A percentile compares a stretch with the other conserved stretches of the same genome.
Evolutionary conservation across 2,329 filamentous ascomycete genomes (phyloP).

Genomic region (Plenodomus biglobosus): DNA sequence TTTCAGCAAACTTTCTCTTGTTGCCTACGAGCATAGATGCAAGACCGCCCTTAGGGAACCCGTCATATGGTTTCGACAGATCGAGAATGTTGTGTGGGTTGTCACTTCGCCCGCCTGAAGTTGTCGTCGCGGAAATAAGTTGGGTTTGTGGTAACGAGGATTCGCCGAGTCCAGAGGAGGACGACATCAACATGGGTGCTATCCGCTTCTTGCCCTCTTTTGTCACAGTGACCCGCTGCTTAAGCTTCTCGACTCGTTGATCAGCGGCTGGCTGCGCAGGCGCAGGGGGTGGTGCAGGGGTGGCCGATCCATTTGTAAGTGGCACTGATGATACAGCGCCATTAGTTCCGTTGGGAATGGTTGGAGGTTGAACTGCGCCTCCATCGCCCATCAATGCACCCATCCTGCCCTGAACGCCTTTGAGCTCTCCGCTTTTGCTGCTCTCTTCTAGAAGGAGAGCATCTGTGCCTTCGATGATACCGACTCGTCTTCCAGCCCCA

Average conservation of each 20-base stretch:
- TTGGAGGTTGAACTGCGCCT: conserved; percentile 48
- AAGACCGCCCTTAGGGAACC: conserved; percentile 85
- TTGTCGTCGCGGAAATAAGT: conserved; percentile 73
- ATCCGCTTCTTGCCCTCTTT: conserved; percentile 98
- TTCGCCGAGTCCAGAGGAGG: conserved; percentile 81
- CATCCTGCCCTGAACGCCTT: conserved; percentile 91
- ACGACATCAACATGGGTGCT: conserved; percentile 80
- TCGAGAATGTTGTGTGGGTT: conserved; percentile 82
- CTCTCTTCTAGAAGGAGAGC: conserved; percentile 83
- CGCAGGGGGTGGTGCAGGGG: conserved; percentile 31
- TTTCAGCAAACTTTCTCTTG: conserved; percentile 76
- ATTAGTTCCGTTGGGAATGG: conserved; percentile 59
- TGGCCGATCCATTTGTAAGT: conserved; percentile 50
- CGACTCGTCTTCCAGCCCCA: conserved; percentile 83
- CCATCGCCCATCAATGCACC: conserved; percentile 95
- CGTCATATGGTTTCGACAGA: conserved; percentile 90
- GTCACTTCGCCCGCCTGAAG: conserved; percentile 64
- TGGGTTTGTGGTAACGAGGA: conserved; percentile 89
- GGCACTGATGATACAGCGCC: conserved; percentile 49
- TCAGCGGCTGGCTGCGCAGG: conserved; percentile 47
- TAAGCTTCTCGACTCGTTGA: conserved; percentile 68
- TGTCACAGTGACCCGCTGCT: conserved; percentile 89
- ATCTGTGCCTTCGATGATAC: conserved; percentile 90
- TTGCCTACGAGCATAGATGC: conserved; percentile 86
- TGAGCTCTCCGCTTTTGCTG: conserved; percentile 87